Evolutionary conservation across 768 basidiomycete species (phyloP).

Genomic region (Xerocomellus chrysenteron): DNA sequence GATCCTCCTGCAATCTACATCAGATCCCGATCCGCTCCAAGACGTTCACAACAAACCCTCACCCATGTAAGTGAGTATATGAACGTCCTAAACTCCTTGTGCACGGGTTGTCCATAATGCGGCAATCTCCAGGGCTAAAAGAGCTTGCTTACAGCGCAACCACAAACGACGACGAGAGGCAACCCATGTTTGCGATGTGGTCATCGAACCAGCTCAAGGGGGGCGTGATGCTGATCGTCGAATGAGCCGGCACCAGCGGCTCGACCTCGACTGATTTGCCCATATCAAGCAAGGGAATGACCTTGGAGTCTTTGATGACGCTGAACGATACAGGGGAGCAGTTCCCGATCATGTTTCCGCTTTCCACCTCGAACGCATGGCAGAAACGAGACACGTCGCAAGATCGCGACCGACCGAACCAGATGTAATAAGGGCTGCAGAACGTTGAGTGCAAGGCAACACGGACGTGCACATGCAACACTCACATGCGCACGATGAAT

Average conservation of each 20-base stretch:
- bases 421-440: conserved; percentile 67
- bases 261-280: conserved; percentile 37
- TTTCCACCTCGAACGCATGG: conserved; percentile 61
- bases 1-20: conserved; percentile 55
- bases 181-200: conserved; percentile 47
- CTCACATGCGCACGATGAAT: conserved; percentile 61
- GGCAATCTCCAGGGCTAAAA: conserved; percentile 63
- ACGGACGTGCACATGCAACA: background rate
- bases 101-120: conserved; percentile 65
- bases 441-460: background rate
- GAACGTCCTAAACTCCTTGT: conserved; percentile 64
- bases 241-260: conserved; percentile 17
- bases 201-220: conserved; percentile 66
- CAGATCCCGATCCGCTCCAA: background rate
- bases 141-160: background rate
- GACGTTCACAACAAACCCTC: conserved; percentile 7
- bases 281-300: conserved; percentile 42
- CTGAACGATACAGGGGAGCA: conserved; percentile 41
- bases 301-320: conserved; percentile 36
- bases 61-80: conserved; percentile 67
- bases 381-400: conserved; percentile 56
- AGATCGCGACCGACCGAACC: conserved; percentile 66
- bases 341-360: conserved; percentile 58
- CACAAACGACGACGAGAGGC: background rate
- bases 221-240: conserved; percentile 49